A percentile compares a stretch with the other conserved stretches of the same genome.
Conservation (phyloP, 805 yeast species). For the Ogataea naganishii region DNA sequence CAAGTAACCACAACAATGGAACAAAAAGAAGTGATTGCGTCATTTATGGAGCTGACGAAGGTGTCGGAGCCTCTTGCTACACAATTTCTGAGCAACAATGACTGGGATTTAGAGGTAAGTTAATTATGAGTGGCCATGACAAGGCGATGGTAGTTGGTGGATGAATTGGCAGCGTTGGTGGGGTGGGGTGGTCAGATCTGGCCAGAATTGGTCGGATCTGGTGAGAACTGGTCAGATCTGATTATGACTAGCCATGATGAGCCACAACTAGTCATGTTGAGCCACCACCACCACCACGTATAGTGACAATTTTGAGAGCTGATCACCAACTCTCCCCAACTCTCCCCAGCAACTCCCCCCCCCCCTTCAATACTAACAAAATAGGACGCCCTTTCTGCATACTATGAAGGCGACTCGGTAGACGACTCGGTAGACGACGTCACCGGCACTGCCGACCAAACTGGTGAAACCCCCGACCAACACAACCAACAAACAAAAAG, state of each 20-base stretch:
- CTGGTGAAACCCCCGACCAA: conserved; percentile 1
- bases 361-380: neutral
- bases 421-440: conserved; percentile 6
- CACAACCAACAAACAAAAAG: conserved; percentile 1
- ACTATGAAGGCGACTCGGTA: conserved; percentile 12
- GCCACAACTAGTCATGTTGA: too few species aligned
- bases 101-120: conserved; percentile 20
- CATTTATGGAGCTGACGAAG: conserved; percentile 29
- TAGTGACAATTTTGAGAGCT: too few species aligned
- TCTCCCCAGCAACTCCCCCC: too few species aligned
- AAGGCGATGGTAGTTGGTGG: conserved; percentile 3
- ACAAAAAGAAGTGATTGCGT: conserved; percentile 14
- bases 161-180: neutral
- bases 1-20: neutral
- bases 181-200: conserved; percentile 1
- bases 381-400: conserved; percentile 19
- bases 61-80: conserved; percentile 28
- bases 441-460: too few species aligned
- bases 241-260: too few species aligned
- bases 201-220: too few species aligned
- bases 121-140: neutral
- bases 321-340: too few species aligned
- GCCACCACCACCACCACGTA: too few species aligned
- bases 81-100: conserved; percentile 24
- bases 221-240: too few species aligned